Conservation (phyloP, 2,329 filamentous ascomycete genomes). For the Fusarium robinianum region DNA sequence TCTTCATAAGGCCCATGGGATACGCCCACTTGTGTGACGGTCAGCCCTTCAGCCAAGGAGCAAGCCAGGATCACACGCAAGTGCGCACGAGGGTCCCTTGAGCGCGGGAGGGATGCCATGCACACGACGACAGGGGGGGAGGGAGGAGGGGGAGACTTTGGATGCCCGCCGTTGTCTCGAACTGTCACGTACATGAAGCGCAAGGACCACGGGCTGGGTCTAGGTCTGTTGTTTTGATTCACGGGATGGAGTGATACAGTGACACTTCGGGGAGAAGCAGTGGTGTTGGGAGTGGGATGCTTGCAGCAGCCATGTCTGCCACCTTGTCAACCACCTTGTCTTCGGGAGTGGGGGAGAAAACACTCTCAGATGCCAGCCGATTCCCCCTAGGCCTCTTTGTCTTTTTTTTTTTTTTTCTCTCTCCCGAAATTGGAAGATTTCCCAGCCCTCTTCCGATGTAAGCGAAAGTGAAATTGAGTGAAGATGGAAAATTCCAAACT, state of each 20-base stretch:
- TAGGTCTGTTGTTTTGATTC: constrained; percentile 11
- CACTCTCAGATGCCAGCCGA: too few species aligned
- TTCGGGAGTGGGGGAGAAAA: too few species aligned
- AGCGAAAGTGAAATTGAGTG: too few species aligned
- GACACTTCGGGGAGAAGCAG: constrained; percentile 7
- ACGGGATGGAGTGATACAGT: constrained; percentile 9
- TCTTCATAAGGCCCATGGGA: constrained; percentile 14
- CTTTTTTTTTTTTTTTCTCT: too few species aligned
- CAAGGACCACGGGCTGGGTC: constrained; percentile 3
- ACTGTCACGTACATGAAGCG: constrained; percentile 8
- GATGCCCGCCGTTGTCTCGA: constrained; percentile 15
- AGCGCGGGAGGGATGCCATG: constrained; percentile 20
- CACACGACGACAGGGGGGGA: constrained; percentile 6
- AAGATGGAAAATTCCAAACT: constrained; percentile 1
- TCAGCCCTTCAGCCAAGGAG: neutral
- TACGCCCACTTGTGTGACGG: constrained; percentile 3
- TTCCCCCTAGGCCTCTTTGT: too few species aligned
- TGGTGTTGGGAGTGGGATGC: too few species aligned
- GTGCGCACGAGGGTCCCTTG: constrained; percentile 14
- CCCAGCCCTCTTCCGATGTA: too few species aligned
- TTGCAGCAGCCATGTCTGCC: too few species aligned
- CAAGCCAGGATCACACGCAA: constrained; percentile 6
- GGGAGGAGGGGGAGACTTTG: too few species aligned
- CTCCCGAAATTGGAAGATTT: too few species aligned
- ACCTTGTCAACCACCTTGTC: too few species aligned